Evolutionary conservation across 2,329 filamentous ascomycete species (phyloP).

Genomic region (Coniochaeta prunicola): DNA sequence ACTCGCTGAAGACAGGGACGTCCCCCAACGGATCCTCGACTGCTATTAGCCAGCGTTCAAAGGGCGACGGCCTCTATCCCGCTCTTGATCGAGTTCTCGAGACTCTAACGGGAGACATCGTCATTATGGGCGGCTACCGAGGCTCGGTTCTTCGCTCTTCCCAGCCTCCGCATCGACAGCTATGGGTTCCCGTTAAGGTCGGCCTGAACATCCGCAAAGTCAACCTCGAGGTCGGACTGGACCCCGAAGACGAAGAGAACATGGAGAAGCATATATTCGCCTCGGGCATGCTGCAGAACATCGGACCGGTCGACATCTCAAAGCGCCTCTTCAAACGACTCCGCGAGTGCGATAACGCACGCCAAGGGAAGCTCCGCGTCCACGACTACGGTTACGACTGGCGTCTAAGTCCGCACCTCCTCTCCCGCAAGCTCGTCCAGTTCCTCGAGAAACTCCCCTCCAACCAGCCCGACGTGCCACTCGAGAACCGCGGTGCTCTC

Average conservation of each 20-base stretch:
- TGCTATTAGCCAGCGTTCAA: slow-evolving; percentile 12
- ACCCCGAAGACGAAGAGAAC: slow-evolving; percentile 71
- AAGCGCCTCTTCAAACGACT: slow-evolving; percentile 73
- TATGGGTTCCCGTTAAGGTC: slow-evolving; percentile 93
- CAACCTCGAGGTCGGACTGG: slow-evolving; percentile 79
- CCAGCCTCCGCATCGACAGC: slow-evolving; percentile 72
- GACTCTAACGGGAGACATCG: slow-evolving; percentile 72
- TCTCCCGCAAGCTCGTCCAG: slow-evolving; percentile 62
- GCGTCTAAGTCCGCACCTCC: slow-evolving; percentile 73
- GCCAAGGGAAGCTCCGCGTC: slow-evolving; percentile 63
- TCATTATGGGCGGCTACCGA: slow-evolving; percentile 83
- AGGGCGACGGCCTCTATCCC: slow-evolving; percentile 14
- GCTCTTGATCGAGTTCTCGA: slow-evolving; percentile 52
- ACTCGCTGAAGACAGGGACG: slow-evolving; percentile 18
- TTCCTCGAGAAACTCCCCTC: slow-evolving; percentile 70
- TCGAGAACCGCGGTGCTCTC: slow-evolving; percentile 58
- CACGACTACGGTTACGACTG: slow-evolving; percentile 96
- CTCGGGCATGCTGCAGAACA: slow-evolving; percentile 82
- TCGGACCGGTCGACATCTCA: slow-evolving; percentile 87
- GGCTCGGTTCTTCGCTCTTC: slow-evolving; percentile 85
- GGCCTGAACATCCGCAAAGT: slow-evolving; percentile 87
- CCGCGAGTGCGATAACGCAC: slow-evolving; percentile 65
- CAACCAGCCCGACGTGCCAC: slow-evolving; percentile 53
- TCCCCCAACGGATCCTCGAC: slow-evolving; percentile 5
- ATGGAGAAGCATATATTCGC: slow-evolving; percentile 81